These are phyloP conservation scores for Allium cepa DNA, from an alignment of 106 monocot genomes.

Conservation along the genomic window DNA sequence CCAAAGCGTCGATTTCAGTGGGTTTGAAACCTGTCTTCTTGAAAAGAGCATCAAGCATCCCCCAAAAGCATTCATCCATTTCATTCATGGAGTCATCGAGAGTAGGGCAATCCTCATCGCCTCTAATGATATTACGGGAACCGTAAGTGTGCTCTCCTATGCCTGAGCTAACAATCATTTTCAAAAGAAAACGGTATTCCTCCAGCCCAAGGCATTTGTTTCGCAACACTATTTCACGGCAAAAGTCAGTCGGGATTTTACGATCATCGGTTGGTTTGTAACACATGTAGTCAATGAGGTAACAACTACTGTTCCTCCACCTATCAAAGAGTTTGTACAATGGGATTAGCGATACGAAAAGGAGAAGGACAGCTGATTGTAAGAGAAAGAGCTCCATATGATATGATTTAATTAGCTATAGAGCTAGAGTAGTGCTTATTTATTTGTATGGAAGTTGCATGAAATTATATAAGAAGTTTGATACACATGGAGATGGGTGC, in stretches of 20 bases:
- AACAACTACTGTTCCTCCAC: constrained; percentile 26
- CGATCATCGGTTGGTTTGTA: constrained; percentile 53
- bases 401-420: not conserved
- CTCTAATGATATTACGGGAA: constrained; percentile 40
- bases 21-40: constrained; percentile 17
- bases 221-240: constrained; percentile 43
- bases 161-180: constrained; percentile 54
- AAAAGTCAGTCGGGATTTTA: constrained; percentile 56
- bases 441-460: too few species aligned
- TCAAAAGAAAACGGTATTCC: constrained; percentile 71
- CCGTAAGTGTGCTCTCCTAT: constrained; percentile 71
- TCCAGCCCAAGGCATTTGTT: constrained; percentile 41
- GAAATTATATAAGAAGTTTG: too few species aligned
- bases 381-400: not conserved
- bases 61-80: constrained; percentile 49
- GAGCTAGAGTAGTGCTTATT: too few species aligned
- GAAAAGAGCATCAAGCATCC: constrained; percentile 32
- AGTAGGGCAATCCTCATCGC: constrained; percentile 21
- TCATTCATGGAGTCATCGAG: constrained; percentile 27
- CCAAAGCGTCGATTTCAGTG: constrained; percentile 32
- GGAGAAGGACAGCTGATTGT: not conserved
- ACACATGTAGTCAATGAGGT: constrained; percentile 62
- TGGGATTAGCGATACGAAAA: constrained; percentile 14
- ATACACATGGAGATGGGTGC: too few species aligned
- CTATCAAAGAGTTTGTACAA: constrained; percentile 7